phyloP scores from a whole-genome alignment of 75 land plant genomes.

The Isoetes taiwanensis region DNA sequence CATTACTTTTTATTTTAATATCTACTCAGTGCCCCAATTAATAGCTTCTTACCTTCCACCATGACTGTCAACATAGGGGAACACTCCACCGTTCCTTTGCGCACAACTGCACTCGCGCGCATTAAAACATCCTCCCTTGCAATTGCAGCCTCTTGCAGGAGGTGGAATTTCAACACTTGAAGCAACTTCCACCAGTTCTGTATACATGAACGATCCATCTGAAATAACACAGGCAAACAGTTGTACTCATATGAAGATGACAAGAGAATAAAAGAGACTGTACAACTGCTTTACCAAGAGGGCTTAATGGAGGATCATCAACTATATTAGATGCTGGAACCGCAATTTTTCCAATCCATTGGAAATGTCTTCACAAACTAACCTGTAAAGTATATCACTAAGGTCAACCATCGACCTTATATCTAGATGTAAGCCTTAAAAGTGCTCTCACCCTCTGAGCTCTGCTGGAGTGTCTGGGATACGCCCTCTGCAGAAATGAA shows the following conservation, averaged over 20 bases:
- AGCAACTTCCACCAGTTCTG: constrained; percentile 25
- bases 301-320: constrained; percentile 58
- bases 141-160: constrained; percentile 46
- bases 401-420: too few species aligned
- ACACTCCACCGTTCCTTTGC: constrained; percentile 45
- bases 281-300: constrained; percentile 34
- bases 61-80: constrained; percentile 64
- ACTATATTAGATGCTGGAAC: constrained; percentile 75
- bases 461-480: too few species aligned
- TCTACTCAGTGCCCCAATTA: neutral
- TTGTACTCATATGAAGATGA: neutral
- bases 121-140: constrained; percentile 54
- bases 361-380: constrained; percentile 59
- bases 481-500: too few species aligned
- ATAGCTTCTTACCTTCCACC: constrained; percentile 56
- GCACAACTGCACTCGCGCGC: constrained; percentile 67
- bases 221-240: neutral
- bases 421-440: too few species aligned
- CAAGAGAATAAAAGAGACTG: neutral
- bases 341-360: constrained; percentile 54
- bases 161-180: constrained; percentile 29
- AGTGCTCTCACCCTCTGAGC: too few species aligned
- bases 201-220: constrained; percentile 38
- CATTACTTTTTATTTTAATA: neutral
- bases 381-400: constrained; percentile 42